These are phyloP conservation scores for Psilocybe mexicana DNA, from an alignment of 1,284 basidiomycete genomes.

Conservation along the genomic window DNA sequence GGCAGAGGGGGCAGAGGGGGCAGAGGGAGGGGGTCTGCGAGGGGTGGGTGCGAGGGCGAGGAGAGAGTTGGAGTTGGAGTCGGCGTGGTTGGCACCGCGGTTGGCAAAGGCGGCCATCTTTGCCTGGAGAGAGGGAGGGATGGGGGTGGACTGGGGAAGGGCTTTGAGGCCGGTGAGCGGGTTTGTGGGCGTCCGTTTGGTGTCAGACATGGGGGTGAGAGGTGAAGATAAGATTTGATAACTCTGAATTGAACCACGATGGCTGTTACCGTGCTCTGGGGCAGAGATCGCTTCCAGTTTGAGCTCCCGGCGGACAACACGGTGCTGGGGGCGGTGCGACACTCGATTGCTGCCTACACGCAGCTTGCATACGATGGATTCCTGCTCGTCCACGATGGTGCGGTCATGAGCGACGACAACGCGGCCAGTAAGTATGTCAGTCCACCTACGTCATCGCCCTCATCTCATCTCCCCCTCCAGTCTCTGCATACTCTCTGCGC, in stretches of 20 bases:
- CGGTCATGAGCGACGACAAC: constrained; percentile 76
- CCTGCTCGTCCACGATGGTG: constrained; percentile 78
- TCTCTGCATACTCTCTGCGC: constrained; percentile 64
- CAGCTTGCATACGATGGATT: constrained; percentile 62
- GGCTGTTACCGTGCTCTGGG: constrained; percentile 31
- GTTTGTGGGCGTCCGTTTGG: constrained; percentile 24
- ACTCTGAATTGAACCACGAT: constrained; percentile 17
- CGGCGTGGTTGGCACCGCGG: constrained; percentile 32
- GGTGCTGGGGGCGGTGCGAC: constrained; percentile 53
- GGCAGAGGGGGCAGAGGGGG: constrained; percentile 27
- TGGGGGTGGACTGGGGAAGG: constrained; percentile 55
- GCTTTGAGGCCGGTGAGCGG: constrained; percentile 44
- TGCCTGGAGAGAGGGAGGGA: constrained; percentile 88
- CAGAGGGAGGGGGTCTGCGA: constrained; percentile 19
- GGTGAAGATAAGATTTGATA: not conserved
- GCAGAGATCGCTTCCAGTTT: constrained; percentile 47
- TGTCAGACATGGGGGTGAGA: constrained; percentile 27
- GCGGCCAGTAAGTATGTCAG: constrained; percentile 46
- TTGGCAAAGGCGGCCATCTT: constrained; percentile 85
- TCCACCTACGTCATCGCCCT: constrained; percentile 29
- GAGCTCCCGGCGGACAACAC: constrained; percentile 57
- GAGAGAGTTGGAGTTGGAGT: constrained; percentile 30
- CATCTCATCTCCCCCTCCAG: constrained; percentile 30
- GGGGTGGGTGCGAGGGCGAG: constrained; percentile 23
- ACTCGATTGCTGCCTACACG: constrained; percentile 62